A percentile compares a stretch with the other conserved stretches of the same genome.
phyloP scores from a whole-genome alignment of 345 rosid genomes.

The Citrus mangshanensis region DNA sequence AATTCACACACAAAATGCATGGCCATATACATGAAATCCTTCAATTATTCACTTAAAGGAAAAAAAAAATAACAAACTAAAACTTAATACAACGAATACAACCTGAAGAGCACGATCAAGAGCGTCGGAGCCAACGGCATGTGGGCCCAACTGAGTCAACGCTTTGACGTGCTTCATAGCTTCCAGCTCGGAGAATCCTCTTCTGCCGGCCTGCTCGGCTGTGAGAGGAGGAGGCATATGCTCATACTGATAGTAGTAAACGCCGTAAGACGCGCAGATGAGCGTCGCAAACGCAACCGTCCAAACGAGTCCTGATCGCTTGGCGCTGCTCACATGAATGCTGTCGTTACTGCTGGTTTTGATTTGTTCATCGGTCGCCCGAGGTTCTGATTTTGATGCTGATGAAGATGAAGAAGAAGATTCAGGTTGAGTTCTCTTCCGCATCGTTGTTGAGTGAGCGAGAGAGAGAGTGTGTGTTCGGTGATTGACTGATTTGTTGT shows the following conservation, averaged over 20 bases:
- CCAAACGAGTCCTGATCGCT: conserved; percentile 63
- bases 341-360: background rate
- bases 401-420: background rate
- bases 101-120: conserved; percentile 78
- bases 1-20: background rate
- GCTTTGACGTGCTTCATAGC: conserved; percentile 74
- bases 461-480: background rate
- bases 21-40: background rate
- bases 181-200: conserved; percentile 86
- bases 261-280: conserved; percentile 58
- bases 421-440: conserved; percentile 27
- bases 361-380: background rate
- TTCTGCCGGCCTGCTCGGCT: conserved; percentile 78
- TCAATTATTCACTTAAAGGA: background rate
- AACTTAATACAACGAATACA: background rate
- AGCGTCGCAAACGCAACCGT: conserved; percentile 41
- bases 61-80: background rate
- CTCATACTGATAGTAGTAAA: conserved; percentile 58
- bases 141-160: conserved; percentile 84
- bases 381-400: background rate
- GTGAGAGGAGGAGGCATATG: conserved; percentile 66
- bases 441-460: conserved; percentile 18
- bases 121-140: conserved; percentile 77
- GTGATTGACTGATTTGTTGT: background rate
- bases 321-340: conserved; percentile 7